A percentile compares a stretch with the other conserved stretches of the same genome.
Conservation (phyloP, 2,329 filamentous ascomycete genomes). For the Microcyclospora pomicola region DNA sequence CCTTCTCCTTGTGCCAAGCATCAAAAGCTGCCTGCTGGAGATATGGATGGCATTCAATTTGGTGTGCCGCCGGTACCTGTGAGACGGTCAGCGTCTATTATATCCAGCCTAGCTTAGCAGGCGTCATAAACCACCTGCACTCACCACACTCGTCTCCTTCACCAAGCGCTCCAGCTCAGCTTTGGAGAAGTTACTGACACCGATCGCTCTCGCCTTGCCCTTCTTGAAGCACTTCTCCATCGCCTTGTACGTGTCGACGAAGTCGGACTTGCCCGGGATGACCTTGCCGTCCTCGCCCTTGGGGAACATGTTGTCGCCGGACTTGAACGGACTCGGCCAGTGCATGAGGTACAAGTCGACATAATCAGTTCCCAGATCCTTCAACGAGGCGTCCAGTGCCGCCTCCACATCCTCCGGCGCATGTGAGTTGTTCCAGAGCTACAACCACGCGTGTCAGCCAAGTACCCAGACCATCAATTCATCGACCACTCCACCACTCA, state of each 20-base stretch:
- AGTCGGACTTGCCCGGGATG: slow-evolving; percentile 32
- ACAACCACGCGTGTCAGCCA: slow-evolving; percentile 1
- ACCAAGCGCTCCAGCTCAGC: slow-evolving; percentile 36
- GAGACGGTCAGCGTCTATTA: neutral
- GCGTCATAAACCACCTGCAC: neutral
- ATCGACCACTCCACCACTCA: slow-evolving; percentile 30
- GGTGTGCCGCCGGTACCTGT: slow-evolving; percentile 23
- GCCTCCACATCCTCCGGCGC: slow-evolving; percentile 47
- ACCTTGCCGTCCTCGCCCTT: slow-evolving; percentile 30
- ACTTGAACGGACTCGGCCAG: slow-evolving; percentile 37
- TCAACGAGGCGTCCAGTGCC: slow-evolving; percentile 45
- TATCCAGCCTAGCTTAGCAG: neutral
- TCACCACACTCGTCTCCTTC: slow-evolving; percentile 27
- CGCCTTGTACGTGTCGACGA: slow-evolving; percentile 39
- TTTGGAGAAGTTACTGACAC: slow-evolving; percentile 39
- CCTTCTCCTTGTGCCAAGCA: slow-evolving; percentile 36
- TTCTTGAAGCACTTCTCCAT: slow-evolving; percentile 19
- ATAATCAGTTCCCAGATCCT: slow-evolving; percentile 51
- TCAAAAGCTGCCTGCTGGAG: slow-evolving; percentile 36
- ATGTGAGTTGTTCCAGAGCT: slow-evolving; percentile 41
- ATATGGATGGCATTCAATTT: slow-evolving; percentile 41
- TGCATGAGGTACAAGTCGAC: slow-evolving; percentile 59
- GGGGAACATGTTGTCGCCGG: slow-evolving; percentile 34
- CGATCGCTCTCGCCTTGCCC: slow-evolving; percentile 35
- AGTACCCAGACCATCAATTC: neutral